Evolutionary conservation across 2,329 filamentous ascomycete species (phyloP).

Genomic region (Penicillium sp.): DNA sequence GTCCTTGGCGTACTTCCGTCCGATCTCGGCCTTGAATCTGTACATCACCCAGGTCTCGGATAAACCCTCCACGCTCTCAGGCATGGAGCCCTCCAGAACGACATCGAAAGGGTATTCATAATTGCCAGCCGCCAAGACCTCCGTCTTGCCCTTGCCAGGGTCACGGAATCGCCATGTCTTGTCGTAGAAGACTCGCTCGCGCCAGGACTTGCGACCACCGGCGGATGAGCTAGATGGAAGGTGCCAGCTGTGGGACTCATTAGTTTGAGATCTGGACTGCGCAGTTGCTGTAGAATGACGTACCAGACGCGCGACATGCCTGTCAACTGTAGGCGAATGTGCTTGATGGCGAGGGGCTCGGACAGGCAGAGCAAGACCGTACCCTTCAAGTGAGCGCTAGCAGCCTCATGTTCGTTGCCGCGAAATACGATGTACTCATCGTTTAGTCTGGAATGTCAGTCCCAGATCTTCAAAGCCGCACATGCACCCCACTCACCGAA

Average conservation of each 20-base stretch:
- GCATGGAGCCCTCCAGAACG: conserved; percentile 63
- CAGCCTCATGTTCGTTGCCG: conserved; percentile 70
- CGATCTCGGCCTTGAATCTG: conserved; percentile 84
- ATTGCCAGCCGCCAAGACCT: conserved; percentile 67
- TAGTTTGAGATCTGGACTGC: background rate
- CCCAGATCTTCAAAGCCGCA: background rate
- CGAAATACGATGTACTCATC: conserved; percentile 78
- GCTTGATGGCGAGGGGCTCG: conserved; percentile 67
- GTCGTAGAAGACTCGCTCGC: conserved; percentile 57
- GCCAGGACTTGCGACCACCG: conserved; percentile 39
- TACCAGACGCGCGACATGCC: conserved; percentile 69
- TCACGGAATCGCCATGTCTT: conserved; percentile 71
- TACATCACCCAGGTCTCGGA: conserved; percentile 85
- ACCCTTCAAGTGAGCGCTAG: conserved; percentile 71
- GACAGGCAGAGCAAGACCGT: conserved; percentile 71
- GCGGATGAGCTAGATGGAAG: conserved; percentile 36
- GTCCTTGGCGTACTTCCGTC: conserved; percentile 86
- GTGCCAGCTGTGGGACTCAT: conserved; percentile 28
- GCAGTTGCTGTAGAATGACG: conserved; percentile 32
- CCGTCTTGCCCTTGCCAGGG: conserved; percentile 46
- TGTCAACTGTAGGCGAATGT: conserved; percentile 68
- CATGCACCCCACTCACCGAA: conserved; percentile 37
- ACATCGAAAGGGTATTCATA: conserved; percentile 81
- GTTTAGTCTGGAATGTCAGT: conserved; percentile 57
- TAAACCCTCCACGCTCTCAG: conserved; percentile 90